These are phyloP conservation scores for Ceriops tagal DNA, from an alignment of 345 rosid genomes.

Conservation along the genomic window DNA sequence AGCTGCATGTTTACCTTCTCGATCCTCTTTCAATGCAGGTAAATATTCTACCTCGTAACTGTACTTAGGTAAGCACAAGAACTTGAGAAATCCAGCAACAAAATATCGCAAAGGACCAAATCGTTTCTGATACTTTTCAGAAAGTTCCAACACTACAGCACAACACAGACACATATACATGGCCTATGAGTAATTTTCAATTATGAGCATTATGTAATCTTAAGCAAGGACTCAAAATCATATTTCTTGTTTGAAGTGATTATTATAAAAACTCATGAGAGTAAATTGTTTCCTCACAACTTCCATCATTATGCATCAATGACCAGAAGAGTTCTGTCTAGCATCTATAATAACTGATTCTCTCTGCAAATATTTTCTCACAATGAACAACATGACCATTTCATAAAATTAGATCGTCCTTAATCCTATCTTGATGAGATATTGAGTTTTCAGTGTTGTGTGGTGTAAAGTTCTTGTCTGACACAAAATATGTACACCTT, in stretches of 20 bases:
- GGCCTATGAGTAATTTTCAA: background rate
- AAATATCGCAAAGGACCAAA: constrained; percentile 96
- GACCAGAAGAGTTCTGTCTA: too few relatives aligned
- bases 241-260: background rate
- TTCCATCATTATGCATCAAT: too few relatives aligned
- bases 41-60: constrained; percentile 92
- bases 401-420: too few relatives aligned
- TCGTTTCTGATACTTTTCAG: constrained; percentile 87
- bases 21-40: constrained; percentile 70
- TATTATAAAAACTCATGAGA: too few relatives aligned
- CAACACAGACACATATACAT: constrained; percentile 21
- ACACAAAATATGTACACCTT: too few relatives aligned
- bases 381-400: too few relatives aligned
- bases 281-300: too few relatives aligned
- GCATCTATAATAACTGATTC: too few relatives aligned
- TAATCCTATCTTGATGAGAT: too few relatives aligned
- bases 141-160: constrained; percentile 83
- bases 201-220: background rate
- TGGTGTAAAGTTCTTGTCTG: too few relatives aligned
- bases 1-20: constrained; percentile 45
- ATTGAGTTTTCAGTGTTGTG: too few relatives aligned
- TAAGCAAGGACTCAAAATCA: background rate
- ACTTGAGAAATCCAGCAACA: constrained; percentile 95
- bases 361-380: too few relatives aligned
- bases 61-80: constrained; percentile 94